Evolutionary conservation across 495 filamentous ascomycete genomes (phyloP).

Genomic region (Xylaria venustula): DNA sequence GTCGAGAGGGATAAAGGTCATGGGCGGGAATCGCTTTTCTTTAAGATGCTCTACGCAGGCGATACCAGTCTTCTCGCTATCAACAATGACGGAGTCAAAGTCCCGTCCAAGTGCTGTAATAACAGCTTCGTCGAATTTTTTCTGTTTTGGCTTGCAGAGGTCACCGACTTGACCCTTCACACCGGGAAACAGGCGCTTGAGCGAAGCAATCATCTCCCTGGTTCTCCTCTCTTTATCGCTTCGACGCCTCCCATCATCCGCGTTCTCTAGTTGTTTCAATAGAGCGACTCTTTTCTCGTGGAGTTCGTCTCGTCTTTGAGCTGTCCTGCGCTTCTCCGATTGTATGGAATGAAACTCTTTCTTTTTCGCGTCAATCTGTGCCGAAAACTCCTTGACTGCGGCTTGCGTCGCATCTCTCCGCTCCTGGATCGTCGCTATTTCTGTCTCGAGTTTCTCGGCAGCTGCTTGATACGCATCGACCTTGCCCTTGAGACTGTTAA

Average conservation of each 20-base stretch:
- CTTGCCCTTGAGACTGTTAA: constrained; percentile 81
- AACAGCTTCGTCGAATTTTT: constrained; percentile 90
- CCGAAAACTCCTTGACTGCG: constrained; percentile 62
- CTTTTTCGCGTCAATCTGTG: constrained; percentile 85
- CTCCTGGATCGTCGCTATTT: constrained; percentile 66
- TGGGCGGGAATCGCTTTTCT: constrained; percentile 78
- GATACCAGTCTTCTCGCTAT: constrained; percentile 89
- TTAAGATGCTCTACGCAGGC: constrained; percentile 94
- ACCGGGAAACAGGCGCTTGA: constrained; percentile 89
- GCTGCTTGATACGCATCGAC: constrained; percentile 75
- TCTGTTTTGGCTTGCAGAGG: constrained; percentile 92
- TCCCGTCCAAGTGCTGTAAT: constrained; percentile 89
- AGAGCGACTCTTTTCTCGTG: constrained; percentile 88
- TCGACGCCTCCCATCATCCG: constrained; percentile 78
- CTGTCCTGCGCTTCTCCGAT: constrained; percentile 77
- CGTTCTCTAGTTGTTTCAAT: constrained; percentile 73
- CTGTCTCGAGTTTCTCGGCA: constrained; percentile 67
- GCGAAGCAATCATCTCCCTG: constrained; percentile 74
- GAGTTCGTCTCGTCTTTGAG: constrained; percentile 78
- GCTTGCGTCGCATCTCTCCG: constrained; percentile 60
- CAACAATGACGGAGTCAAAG: constrained; percentile 93
- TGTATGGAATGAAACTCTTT: constrained; percentile 81
- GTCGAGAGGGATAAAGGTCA: constrained; percentile 92
- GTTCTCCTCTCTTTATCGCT: constrained; percentile 74
- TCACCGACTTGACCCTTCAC: constrained; percentile 89